Evolutionary conservation across 1,284 basidiomycete genomes (phyloP).

Genomic region (Inonotus obliquus): DNA sequence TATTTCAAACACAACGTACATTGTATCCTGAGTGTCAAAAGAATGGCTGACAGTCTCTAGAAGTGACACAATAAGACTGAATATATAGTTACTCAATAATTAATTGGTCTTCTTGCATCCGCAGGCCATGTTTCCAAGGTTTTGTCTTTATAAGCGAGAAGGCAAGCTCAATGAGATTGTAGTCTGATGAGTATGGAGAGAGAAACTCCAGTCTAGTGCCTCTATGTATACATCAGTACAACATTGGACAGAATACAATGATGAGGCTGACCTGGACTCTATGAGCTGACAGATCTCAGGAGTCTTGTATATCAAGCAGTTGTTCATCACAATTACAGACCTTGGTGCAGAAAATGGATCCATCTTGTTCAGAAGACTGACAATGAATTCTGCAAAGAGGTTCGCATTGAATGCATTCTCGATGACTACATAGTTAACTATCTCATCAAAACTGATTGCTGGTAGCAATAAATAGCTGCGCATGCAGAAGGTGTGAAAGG

Average conservation of each 20-base stretch:
- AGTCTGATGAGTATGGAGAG: constrained; percentile 22
- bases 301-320: not conserved
- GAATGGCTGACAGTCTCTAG: not conserved
- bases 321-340: constrained; percentile 17
- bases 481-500: too few relatives aligned
- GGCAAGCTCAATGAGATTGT: constrained; percentile 21
- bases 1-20: too few relatives aligned
- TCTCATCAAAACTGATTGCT: constrained; percentile 28
- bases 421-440: constrained; percentile 21
- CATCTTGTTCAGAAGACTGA: constrained; percentile 29
- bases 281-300: not conserved
- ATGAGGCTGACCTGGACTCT: not conserved
- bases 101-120: not conserved
- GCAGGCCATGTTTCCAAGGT: not conserved
- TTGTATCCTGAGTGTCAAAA: not conserved
- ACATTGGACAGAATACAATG: too few relatives aligned
- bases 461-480: constrained; percentile 34
- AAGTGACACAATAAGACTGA: not conserved
- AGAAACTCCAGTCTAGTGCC: constrained; percentile 18
- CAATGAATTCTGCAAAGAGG: constrained; percentile 28
- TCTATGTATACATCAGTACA: not conserved
- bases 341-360: constrained; percentile 20
- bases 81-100: not conserved
- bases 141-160: constrained; percentile 18
- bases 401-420: constrained; percentile 26